Evolutionary conservation across 176 grass and related monocot species (phyloP), one percentile per base, ranked within the genome.

Genomic region (Typha latifolia): DNA sequence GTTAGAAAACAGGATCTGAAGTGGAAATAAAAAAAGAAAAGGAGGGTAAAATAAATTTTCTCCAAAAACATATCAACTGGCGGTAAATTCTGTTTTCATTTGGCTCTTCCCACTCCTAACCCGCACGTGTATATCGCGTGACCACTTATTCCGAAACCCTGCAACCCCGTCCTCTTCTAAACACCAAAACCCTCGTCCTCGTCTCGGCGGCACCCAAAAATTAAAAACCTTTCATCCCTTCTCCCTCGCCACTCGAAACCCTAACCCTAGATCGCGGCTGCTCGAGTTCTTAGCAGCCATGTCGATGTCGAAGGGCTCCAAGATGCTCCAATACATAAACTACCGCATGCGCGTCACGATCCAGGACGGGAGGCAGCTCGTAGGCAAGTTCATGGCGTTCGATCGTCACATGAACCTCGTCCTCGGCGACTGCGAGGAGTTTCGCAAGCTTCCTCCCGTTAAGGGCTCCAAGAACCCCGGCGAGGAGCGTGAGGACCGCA

Each of bases 301-400:
- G 94, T 93, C 94, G 84, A 99, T 88, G 69, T 90, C 89, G 13
- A 99, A 90, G 86, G 94, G 94, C 3, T 93, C 94, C 20, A 99
- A 99, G 84, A 99, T 99, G 94, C 85, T 99, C 19, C 94, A 99
- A 69, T 93, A 87, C 77, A 34, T 99, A 63, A 99, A 99, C 86
- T 99, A 99, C 81, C 89, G 94, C 2, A 99, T 99, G 94, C 86
- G 89, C 32, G 94, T 99, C 14, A 99, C 94, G 57, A 93, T 99
- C 86, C 94, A 93, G 84, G 94, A 99, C 61, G 89, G 89, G 0
- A 89, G 94, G 4, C 94, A 99, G 67, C 86, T 99, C 16, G 94
- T 99, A 19, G 89, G 89, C 32, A 99, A 99, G 83, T 99, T 93
- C 85, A 93, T 99, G 89, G 94, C 94, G 51, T 99, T 99, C 94